Evolutionary conservation across 176 grass and related monocot species (phyloP).

Genomic region (Dactylis glomerata): DNA sequence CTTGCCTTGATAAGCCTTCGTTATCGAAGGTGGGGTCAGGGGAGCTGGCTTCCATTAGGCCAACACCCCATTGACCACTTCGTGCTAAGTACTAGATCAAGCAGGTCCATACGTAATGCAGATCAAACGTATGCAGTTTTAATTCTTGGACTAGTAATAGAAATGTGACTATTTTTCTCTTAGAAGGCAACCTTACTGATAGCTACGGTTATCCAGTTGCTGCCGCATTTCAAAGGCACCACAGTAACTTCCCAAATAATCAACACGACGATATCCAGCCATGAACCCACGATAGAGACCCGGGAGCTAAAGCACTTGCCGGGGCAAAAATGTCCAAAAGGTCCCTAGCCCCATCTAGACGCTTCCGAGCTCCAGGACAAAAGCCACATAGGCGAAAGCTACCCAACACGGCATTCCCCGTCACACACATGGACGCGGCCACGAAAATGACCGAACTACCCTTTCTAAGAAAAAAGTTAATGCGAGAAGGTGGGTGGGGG

Average conservation of each 20-base stretch:
- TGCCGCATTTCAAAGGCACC: constrained; percentile 18
- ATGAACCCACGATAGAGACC: constrained; percentile 42
- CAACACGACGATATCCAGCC: constrained; percentile 26
- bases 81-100: neutral
- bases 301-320: neutral
- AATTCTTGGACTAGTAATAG: neutral
- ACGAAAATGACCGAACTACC: constrained; percentile 20
- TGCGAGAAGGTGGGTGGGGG: neutral
- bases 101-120: neutral
- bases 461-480: neutral
- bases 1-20: neutral
- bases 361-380: constrained; percentile 38
- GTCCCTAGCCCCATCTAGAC: constrained; percentile 42
- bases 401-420: constrained; percentile 16
- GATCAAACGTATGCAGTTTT: neutral
- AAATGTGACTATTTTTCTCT: neutral
- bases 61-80: neutral
- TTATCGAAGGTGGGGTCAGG: neutral
- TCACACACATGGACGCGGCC: neutral
- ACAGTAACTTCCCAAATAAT: constrained; percentile 26
- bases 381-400: constrained; percentile 29
- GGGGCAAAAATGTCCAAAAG: constrained; percentile 23
- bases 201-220: constrained; percentile 25
- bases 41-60: constrained; percentile 7
- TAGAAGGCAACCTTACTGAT: constrained; percentile 28